Evolutionary conservation across 352 stramenopile genomes (phyloP).

Genomic region (Pythium sp.): DNA sequence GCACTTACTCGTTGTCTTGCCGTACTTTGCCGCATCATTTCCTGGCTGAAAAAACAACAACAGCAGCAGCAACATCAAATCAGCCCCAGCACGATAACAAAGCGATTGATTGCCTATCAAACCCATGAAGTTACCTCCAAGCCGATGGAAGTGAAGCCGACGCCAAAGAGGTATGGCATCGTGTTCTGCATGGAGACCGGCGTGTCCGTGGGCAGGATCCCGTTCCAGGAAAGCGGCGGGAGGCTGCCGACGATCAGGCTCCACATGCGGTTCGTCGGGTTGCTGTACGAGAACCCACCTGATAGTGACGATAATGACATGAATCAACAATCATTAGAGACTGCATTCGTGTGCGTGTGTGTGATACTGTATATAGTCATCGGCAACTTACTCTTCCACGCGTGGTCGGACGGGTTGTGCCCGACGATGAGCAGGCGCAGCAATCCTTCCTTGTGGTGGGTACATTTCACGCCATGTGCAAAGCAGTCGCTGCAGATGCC

Average conservation of each 20-base stretch:
- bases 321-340: not conserved
- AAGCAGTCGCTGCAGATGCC: slow-evolving; percentile 76
- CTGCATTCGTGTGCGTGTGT: not conserved
- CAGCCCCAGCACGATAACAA: not conserved
- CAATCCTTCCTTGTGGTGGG: slow-evolving; percentile 56
- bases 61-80: not conserved
- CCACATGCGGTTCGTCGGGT: slow-evolving; percentile 90
- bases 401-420: slow-evolving; percentile 89
- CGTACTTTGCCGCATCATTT: slow-evolving; percentile 82
- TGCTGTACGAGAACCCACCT: slow-evolving; percentile 39
- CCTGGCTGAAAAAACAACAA: slow-evolving; percentile 33
- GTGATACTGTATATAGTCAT: not conserved
- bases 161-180: slow-evolving; percentile 53
- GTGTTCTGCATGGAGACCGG: slow-evolving; percentile 70
- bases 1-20: slow-evolving; percentile 54
- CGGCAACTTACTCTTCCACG: slow-evolving; percentile 63
- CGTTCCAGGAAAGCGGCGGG: slow-evolving; percentile 47
- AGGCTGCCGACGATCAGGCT: slow-evolving; percentile 74
- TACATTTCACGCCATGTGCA: slow-evolving; percentile 38
- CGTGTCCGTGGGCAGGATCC: slow-evolving; percentile 54
- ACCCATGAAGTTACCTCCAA: slow-evolving; percentile 29
- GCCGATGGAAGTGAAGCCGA: slow-evolving; percentile 83
- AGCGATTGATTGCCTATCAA: not conserved
- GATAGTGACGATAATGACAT: not conserved
- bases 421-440: slow-evolving; percentile 84